A percentile compares a stretch with the other conserved stretches of the same genome.
Evolutionary conservation across 1,284 basidiomycete species (phyloP).

Genomic region (Ustilago trichophora): DNA sequence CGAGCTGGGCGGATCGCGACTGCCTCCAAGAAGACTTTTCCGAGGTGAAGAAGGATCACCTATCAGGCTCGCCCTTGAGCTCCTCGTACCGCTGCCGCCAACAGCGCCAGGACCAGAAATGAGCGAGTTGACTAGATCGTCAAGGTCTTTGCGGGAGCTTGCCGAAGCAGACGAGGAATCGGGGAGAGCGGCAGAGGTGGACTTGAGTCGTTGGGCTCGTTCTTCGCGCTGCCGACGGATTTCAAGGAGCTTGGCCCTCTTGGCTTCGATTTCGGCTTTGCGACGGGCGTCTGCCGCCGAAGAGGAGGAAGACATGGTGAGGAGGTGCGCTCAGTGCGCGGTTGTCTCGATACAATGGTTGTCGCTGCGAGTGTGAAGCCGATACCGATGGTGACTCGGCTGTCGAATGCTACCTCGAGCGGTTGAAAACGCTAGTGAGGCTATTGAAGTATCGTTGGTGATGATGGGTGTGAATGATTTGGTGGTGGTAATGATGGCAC

Average conservation of each 20-base stretch:
- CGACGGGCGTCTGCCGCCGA: slow-evolving; percentile 67
- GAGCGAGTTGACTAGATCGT: slow-evolving; percentile 61
- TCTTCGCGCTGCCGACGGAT: slow-evolving; percentile 78
- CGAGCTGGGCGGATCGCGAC: slow-evolving; percentile 19
- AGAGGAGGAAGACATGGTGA: slow-evolving; percentile 7
- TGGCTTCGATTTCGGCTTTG: slow-evolving; percentile 87
- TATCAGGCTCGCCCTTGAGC: slow-evolving; percentile 11
- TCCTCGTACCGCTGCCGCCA: slow-evolving; percentile 11
- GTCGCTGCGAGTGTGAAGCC: no score
- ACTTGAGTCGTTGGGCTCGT: slow-evolving; percentile 67
- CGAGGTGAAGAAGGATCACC: slow-evolving; percentile 26
- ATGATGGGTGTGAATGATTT: no score
- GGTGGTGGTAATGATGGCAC: no score
- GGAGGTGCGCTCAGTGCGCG: no score
- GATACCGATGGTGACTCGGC: no score
- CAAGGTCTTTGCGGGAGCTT: slow-evolving; percentile 51
- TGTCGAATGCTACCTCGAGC: no score
- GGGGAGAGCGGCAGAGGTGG: slow-evolving; percentile 14
- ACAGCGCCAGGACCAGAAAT: slow-evolving; percentile 24
- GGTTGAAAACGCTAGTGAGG: no score
- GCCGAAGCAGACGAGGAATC: slow-evolving; percentile 7
- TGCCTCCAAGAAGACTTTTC: slow-evolving; percentile 15
- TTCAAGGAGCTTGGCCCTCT: slow-evolving; percentile 85
- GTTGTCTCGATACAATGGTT: no score
- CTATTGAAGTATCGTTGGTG: no score